A percentile compares a stretch with the other conserved stretches of the same genome.
These are phyloP conservation scores for Pichia sp. DNA, from an alignment of 1,139 yeast species.

Conservation along the genomic window DNA sequence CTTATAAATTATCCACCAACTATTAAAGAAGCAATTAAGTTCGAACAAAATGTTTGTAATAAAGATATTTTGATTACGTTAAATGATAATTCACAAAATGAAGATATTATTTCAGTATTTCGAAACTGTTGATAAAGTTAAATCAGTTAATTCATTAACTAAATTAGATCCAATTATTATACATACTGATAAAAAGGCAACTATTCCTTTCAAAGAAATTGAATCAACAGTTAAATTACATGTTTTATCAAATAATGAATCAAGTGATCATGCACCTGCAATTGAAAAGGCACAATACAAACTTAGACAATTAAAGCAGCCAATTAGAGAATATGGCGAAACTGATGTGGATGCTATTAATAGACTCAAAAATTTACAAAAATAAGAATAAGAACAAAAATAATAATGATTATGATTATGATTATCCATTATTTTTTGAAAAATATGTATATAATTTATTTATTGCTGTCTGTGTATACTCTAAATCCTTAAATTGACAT, in stretches of 20 bases:
- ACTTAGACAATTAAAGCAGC: constrained; percentile 26
- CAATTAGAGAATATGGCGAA: constrained; percentile 22
- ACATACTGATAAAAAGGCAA: neutral
- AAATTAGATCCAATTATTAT: constrained; percentile 12
- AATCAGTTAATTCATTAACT: constrained; percentile 23
- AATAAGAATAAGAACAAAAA: constrained; percentile 21
- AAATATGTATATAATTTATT: constrained; percentile 2
- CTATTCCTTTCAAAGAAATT: too few species aligned
- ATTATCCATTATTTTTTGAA: too few species aligned
- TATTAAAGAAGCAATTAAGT: constrained; percentile 57
- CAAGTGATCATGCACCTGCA: constrained; percentile 17
- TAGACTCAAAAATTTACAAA: constrained; percentile 27
- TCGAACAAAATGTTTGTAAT: constrained; percentile 50
- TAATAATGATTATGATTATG: too few species aligned
- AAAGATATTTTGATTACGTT: constrained; percentile 31
- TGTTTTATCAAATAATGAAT: constrained; percentile 5
- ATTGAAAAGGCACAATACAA: constrained; percentile 22
- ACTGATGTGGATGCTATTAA: constrained; percentile 30
- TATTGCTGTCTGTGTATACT: constrained; percentile 12
- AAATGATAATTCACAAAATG: constrained; percentile 23
- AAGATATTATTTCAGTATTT: constrained; percentile 50
- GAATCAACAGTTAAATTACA: neutral
- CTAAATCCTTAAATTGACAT: constrained; percentile 20
- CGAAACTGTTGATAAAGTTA: constrained; percentile 48
- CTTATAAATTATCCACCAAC: constrained; percentile 52